Conservation (phyloP, 2,329 filamentous ascomycete species). For the Penicillium sp. region DNA sequence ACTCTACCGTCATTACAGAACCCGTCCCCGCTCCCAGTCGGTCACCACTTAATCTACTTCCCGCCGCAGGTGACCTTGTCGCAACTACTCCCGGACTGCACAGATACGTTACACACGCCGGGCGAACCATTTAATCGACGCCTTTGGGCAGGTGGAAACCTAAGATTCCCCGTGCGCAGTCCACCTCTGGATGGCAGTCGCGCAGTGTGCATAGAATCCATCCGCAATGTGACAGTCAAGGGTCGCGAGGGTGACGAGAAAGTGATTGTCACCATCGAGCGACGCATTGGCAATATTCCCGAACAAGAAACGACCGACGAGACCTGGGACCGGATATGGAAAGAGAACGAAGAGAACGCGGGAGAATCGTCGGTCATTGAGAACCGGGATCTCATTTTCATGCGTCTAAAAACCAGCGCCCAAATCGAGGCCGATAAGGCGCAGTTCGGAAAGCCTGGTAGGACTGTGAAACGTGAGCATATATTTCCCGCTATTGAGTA, state of each 20-base stretch:
- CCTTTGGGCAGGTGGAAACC: conserved; percentile 83
- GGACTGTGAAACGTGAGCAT: conserved; percentile 39
- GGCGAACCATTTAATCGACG: conserved; percentile 70
- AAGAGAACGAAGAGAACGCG: conserved; percentile 43
- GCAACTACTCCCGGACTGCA: conserved; percentile 74
- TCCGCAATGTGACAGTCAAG: conserved; percentile 51
- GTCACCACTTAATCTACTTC: conserved; percentile 86
- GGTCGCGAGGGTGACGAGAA: conserved; percentile 55
- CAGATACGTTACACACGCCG: conserved; percentile 75
- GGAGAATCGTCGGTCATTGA: conserved; percentile 55
- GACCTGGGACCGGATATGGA: conserved; percentile 47
- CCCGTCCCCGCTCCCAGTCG: conserved; percentile 41
- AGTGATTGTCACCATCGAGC: conserved; percentile 61
- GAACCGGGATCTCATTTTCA: conserved; percentile 63
- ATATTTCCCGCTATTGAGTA: conserved; percentile 12
- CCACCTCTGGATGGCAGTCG: conserved; percentile 37
- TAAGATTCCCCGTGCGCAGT: conserved; percentile 53
- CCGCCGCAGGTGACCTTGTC: conserved; percentile 65
- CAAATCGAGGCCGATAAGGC: conserved; percentile 29
- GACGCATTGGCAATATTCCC: conserved; percentile 47
- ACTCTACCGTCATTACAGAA: conserved; percentile 37
- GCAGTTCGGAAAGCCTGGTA: conserved; percentile 24
- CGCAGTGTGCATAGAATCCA: conserved; percentile 49
- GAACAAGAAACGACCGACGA: conserved; percentile 37
- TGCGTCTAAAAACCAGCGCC: conserved; percentile 52